phyloP scores from a whole-genome alignment of 352 stramenopile species.

The Globisporangium recalcitrans region DNA sequence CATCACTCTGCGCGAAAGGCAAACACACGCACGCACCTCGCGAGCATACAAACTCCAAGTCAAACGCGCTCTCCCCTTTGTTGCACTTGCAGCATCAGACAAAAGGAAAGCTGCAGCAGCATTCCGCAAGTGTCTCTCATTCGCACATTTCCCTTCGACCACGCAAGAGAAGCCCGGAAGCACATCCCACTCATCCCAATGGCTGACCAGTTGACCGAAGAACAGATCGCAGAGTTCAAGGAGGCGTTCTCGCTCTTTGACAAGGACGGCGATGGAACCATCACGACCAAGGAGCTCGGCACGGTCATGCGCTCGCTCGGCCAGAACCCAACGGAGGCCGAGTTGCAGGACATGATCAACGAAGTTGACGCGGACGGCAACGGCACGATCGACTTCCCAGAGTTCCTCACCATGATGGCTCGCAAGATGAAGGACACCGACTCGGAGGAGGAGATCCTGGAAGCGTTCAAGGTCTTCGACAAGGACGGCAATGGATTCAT shows the following conservation, averaged over 20 bases:
- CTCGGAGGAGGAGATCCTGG: conserved; percentile 97
- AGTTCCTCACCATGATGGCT: conserved; percentile 99
- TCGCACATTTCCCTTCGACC: conserved; percentile 53
- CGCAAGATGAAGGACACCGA: conserved; percentile 99
- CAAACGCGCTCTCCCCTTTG: background rate
- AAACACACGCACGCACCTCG: background rate
- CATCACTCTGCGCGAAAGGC: conserved; percentile 10
- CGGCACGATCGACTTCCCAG: conserved; percentile 99
- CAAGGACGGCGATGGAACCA: conserved; percentile 98
- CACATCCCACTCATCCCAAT: conserved; percentile 25
- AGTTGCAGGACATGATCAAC: conserved; percentile 99
- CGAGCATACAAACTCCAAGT: conserved; percentile 3
- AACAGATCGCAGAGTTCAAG: conserved; percentile 99
- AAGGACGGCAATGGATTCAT: conserved; percentile 99
- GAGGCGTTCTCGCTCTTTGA: conserved; percentile 99
- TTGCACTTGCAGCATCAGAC: background rate
- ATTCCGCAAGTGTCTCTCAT: conserved; percentile 30
- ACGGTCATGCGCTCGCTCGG: conserved; percentile 98
- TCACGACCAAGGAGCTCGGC: conserved; percentile 98
- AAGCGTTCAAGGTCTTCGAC: conserved; percentile 98
- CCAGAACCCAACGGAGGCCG: conserved; percentile 97
- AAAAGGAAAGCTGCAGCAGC: conserved; percentile 6
- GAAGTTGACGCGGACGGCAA: conserved; percentile 99
- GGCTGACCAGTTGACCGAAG: conserved; percentile 88
- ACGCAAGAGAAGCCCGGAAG: conserved; percentile 28